A percentile compares a stretch with the other conserved stretches of the same genome.
These are phyloP conservation scores for Mariannaea elegans DNA, from an alignment of 2,329 filamentous ascomycete genomes.

Conservation along the genomic window DNA sequence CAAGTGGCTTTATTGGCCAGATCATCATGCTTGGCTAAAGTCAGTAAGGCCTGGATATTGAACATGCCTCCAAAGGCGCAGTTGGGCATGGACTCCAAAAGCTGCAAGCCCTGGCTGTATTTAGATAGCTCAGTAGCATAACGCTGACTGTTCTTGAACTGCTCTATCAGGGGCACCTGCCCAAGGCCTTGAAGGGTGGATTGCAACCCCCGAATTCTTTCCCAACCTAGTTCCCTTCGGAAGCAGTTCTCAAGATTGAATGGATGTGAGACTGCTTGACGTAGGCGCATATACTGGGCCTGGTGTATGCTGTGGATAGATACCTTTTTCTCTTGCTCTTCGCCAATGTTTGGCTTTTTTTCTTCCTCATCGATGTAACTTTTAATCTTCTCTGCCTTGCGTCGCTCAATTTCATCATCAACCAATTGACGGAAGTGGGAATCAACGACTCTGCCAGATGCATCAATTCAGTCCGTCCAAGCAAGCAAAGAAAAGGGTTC, in stretches of 20 bases:
- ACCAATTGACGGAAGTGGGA: not conserved
- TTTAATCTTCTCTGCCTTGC: not conserved
- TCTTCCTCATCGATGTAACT: not conserved
- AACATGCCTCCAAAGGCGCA: slow-evolving; percentile 30
- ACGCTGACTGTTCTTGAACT: not conserved
- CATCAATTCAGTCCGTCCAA: not conserved
- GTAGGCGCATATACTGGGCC: slow-evolving; percentile 5
- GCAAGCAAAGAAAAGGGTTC: not conserved
- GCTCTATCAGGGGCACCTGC: slow-evolving; percentile 6
- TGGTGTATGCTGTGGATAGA: not conserved
- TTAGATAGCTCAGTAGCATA: not conserved
- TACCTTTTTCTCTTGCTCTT: not conserved
- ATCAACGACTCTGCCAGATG: not conserved
- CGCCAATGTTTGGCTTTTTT: not conserved
- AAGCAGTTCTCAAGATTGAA: slow-evolving; percentile 43
- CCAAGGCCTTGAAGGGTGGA: not conserved
- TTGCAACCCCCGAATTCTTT: not conserved
- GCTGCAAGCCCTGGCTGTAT: slow-evolving; percentile 25
- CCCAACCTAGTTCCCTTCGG: not conserved
- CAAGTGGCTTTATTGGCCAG: slow-evolving; percentile 4
- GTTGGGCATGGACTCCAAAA: not conserved
- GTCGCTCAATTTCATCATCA: too few species aligned
- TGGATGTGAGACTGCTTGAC: slow-evolving; percentile 39
- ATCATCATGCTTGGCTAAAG: slow-evolving; percentile 23
- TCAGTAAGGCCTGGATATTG: slow-evolving; percentile 29